Evolutionary conservation across 176 grass and related monocot genomes (phyloP).

Genomic region (Bonia amplexicaulis): DNA sequence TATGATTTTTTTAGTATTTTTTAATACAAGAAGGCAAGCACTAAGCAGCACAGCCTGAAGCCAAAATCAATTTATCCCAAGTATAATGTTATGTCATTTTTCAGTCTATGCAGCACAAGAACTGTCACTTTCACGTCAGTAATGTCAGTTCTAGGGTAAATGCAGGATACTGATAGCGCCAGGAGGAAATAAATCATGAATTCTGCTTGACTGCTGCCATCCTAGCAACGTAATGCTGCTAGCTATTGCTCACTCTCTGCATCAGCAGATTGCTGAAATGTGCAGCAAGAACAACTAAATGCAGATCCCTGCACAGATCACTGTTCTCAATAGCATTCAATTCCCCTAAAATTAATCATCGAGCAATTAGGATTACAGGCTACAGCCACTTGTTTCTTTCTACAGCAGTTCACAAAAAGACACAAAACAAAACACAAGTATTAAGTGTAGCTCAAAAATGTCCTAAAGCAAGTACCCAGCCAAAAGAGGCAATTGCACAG

Average conservation of each 20-base stretch:
- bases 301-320: neutral
- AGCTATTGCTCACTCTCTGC: neutral
- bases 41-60: neutral
- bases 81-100: neutral
- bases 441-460: neutral
- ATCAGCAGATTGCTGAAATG: constrained; percentile 15
- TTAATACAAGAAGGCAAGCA: neutral
- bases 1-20: neutral
- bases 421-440: neutral
- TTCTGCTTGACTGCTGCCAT: constrained; percentile 6
- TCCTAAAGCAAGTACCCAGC: neutral
- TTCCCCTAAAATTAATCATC: neutral
- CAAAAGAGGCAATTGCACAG: neutral
- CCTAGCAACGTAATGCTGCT: constrained; percentile 14
- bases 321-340: neutral
- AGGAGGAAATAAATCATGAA: constrained; percentile 26
- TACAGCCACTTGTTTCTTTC: constrained; percentile 1
- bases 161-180: constrained; percentile 15
- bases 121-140: neutral
- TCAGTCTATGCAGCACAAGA: neutral
- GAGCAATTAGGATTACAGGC: neutral
- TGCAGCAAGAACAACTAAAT: constrained; percentile 10
- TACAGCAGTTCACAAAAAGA: neutral
- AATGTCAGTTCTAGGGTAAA: constrained; percentile 22
- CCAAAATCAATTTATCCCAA: constrained; percentile 12